Percentiles rank a stretch among this genome's conserved stretches.
phyloP scores from a whole-genome alignment of 148 eudicot species.

The Cornus florida region DNA sequence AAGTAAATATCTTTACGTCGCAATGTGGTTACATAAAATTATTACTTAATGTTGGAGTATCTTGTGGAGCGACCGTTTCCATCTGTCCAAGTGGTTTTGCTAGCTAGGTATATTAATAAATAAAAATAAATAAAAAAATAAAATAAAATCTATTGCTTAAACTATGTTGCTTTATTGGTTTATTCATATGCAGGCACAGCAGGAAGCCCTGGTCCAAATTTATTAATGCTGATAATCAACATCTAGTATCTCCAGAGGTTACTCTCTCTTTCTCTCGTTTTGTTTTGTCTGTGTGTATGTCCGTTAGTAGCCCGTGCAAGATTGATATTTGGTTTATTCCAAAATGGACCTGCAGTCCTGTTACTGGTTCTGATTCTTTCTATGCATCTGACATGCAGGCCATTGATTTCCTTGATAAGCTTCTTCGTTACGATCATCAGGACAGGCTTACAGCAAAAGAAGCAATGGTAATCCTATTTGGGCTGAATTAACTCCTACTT shows the following conservation, averaged over 20 bases:
- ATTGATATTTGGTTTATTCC: too few relatives aligned
- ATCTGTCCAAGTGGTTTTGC: too few relatives aligned
- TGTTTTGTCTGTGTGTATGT: background rate
- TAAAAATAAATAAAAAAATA: too few relatives aligned
- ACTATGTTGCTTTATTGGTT: background rate
- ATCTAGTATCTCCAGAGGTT: slow-evolving; percentile 95
- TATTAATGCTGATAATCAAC: slow-evolving; percentile 88
- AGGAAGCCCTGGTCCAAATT: slow-evolving; percentile 98
- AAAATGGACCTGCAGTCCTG: too few relatives aligned
- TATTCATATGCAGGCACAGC: slow-evolving; percentile 63
- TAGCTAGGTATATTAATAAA: too few relatives aligned
- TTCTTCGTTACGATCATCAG: slow-evolving; percentile 97
- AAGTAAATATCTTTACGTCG: background rate
- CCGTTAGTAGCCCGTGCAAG: too few relatives aligned
- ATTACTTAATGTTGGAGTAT: too few relatives aligned
- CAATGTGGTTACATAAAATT: too few relatives aligned
- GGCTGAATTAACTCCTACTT: background rate
- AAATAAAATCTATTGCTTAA: too few relatives aligned
- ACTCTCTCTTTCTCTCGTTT: background rate
- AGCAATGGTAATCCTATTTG: slow-evolving; percentile 68
- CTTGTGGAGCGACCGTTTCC: too few relatives aligned
- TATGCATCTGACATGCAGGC: slow-evolving; percentile 49
- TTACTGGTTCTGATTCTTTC: background rate
- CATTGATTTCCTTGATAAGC: slow-evolving; percentile 93
- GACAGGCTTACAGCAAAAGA: slow-evolving; percentile 95